Conservation (phyloP, 1,284 basidiomycete genomes). For the Quambalaria eucalypti region DNA sequence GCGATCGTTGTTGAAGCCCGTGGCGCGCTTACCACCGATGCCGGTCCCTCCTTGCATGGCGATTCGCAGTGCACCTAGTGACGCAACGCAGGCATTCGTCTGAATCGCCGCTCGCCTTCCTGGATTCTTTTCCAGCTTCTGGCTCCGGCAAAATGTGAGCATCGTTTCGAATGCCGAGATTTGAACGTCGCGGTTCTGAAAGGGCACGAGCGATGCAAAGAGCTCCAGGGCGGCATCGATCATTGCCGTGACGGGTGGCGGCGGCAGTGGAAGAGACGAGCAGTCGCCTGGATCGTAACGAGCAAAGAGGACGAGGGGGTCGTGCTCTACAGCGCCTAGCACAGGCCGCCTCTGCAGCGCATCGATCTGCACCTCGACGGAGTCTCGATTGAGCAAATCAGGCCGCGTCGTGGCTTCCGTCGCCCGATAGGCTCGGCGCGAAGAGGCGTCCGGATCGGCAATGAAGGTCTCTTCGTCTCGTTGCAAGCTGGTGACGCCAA, state of each 20-base stretch:
- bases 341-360: constrained; percentile 69
- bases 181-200: constrained; percentile 65
- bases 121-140: constrained; percentile 75
- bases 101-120: constrained; percentile 80
- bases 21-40: constrained; percentile 23
- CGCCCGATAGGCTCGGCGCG: not conserved
- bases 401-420: constrained; percentile 47
- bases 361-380: constrained; percentile 66
- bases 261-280: constrained; percentile 54
- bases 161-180: constrained; percentile 63
- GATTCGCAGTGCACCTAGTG: constrained; percentile 63
- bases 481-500: constrained; percentile 71
- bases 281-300: constrained; percentile 9
- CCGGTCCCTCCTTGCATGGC: constrained; percentile 18
- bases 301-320: constrained; percentile 66
- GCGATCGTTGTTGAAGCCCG: constrained; percentile 54
- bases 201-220: constrained; percentile 66
- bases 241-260: constrained; percentile 70
- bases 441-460: not conserved
- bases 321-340: constrained; percentile 75
- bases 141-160: constrained; percentile 57
- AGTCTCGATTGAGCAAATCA: constrained; percentile 66
- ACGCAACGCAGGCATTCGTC: constrained; percentile 71
- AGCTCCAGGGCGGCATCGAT: constrained; percentile 82
- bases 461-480: constrained; percentile 33